Percentiles rank a stretch among this genome's conserved stretches.
Conservation (phyloP, 495 filamentous ascomycete species). For the Xylaria castorea region DNA sequence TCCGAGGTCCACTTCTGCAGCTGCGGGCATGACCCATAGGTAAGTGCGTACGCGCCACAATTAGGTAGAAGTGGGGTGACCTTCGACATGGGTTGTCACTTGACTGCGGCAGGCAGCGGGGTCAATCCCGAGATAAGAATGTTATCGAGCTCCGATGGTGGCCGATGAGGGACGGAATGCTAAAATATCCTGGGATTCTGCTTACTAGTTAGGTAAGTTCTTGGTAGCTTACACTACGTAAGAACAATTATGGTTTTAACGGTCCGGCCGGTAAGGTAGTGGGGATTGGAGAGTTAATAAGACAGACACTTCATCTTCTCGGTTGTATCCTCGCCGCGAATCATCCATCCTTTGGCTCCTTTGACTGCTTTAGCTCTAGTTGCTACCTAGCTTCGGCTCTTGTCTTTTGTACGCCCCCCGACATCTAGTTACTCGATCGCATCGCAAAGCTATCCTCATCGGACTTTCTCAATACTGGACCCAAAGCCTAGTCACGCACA, state of each 20-base stretch:
- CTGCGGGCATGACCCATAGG: too few relatives aligned
- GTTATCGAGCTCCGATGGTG: constrained; percentile 22
- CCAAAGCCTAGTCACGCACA: neutral
- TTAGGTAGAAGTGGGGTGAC: neutral
- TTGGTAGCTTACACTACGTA: neutral
- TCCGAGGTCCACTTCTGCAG: neutral
- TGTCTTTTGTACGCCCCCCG: neutral
- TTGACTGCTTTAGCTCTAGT: neutral
- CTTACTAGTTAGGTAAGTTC: constrained; percentile 11
- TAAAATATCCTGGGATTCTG: constrained; percentile 16
- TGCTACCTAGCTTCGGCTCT: neutral
- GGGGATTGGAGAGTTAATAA: neutral
- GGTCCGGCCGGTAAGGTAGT: neutral
- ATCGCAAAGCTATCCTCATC: neutral
- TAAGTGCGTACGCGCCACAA: neutral
- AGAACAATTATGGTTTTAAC: neutral
- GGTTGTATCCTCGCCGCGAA: neutral
- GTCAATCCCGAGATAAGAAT: constrained; percentile 4
- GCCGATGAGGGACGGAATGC: neutral
- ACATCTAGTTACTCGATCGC: neutral
- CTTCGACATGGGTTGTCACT: neutral
- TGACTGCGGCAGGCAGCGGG: constrained; percentile 16
- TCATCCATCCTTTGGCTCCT: neutral
- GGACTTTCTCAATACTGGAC: neutral
- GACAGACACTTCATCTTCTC: constrained; percentile 1